Evolutionary conservation across 2,329 filamentous ascomycete genomes (phyloP).

Genomic region (Curvularia sp.): DNA sequence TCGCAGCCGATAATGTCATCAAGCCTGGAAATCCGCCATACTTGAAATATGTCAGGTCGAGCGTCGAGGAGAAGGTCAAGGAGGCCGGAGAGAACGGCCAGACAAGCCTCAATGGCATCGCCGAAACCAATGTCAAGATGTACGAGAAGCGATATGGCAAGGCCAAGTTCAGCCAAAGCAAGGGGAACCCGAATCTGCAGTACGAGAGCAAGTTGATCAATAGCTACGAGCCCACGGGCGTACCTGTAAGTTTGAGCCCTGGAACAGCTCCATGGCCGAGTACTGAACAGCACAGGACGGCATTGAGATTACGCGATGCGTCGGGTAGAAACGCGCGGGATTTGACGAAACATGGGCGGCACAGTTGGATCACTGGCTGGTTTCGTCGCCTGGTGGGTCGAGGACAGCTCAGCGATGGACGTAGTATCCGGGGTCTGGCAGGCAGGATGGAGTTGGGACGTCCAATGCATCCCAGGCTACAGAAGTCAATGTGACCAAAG

Average conservation of each 20-base stretch:
- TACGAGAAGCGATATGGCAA: constrained; percentile 58
- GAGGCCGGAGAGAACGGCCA: constrained; percentile 41
- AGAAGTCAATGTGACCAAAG: constrained; percentile 4
- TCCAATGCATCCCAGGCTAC: neutral
- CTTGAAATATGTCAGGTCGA: constrained; percentile 72
- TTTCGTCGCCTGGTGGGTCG: constrained; percentile 4
- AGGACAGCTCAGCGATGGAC: neutral
- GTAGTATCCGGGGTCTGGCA: neutral
- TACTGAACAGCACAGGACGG: constrained; percentile 61
- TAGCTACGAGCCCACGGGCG: constrained; percentile 73
- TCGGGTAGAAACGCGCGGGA: constrained; percentile 26
- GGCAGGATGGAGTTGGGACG: neutral
- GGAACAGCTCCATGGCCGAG: neutral
- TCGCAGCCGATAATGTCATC: constrained; percentile 75
- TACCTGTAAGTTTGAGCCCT: constrained; percentile 60
- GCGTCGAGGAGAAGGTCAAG: constrained; percentile 66
- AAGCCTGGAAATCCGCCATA: constrained; percentile 75
- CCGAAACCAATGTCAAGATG: constrained; percentile 57
- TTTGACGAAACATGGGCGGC: neutral
- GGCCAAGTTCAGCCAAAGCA: constrained; percentile 53
- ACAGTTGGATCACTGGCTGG: neutral
- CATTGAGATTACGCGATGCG: constrained; percentile 70
- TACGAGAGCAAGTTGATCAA: constrained; percentile 70
- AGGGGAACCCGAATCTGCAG: constrained; percentile 69
- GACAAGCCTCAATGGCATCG: constrained; percentile 52